A percentile compares a stretch with the other conserved stretches of the same genome.
These are phyloP conservation scores for Aristolochia contorta DNA, from an alignment of 164 flowering plant genomes.

Conservation along the genomic window DNA sequence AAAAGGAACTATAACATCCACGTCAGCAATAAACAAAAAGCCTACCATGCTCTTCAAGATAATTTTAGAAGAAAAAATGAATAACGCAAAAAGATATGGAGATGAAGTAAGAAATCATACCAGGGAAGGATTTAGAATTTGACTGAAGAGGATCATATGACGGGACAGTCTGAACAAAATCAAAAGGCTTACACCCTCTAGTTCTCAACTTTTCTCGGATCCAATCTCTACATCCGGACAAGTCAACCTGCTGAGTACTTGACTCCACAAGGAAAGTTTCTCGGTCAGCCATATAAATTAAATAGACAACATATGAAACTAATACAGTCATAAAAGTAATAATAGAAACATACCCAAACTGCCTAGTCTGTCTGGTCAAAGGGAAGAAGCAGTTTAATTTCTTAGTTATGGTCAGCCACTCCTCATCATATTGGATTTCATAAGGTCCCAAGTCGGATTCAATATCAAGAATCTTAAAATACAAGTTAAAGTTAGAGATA, in stretches of 20 bases:
- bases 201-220: conserved; percentile 37
- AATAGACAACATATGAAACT: background rate
- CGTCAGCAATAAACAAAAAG: too few relatives aligned
- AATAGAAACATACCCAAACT: conserved; percentile 13
- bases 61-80: too few relatives aligned
- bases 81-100: too few relatives aligned
- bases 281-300: background rate
- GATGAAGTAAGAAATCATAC: too few relatives aligned
- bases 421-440: conserved; percentile 89
- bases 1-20: too few relatives aligned
- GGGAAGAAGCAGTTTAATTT: conserved; percentile 56
- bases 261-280: conserved; percentile 7
- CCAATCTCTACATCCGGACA: conserved; percentile 55
- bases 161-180: conserved; percentile 54
- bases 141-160: conserved; percentile 42
- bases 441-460: conserved; percentile 74
- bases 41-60: too few relatives aligned
- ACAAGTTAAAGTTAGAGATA: background rate
- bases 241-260: conserved; percentile 38
- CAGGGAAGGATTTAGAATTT: conserved; percentile 5
- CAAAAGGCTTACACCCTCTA: conserved; percentile 71
- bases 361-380: conserved; percentile 26
- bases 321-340: background rate
- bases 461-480: conserved; percentile 58
- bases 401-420: conserved; percentile 87